Base-by-base conservation (phyloP, 2,329 filamentous ascomycete genomes). In the Trichoderma aggressivum region DNA sequence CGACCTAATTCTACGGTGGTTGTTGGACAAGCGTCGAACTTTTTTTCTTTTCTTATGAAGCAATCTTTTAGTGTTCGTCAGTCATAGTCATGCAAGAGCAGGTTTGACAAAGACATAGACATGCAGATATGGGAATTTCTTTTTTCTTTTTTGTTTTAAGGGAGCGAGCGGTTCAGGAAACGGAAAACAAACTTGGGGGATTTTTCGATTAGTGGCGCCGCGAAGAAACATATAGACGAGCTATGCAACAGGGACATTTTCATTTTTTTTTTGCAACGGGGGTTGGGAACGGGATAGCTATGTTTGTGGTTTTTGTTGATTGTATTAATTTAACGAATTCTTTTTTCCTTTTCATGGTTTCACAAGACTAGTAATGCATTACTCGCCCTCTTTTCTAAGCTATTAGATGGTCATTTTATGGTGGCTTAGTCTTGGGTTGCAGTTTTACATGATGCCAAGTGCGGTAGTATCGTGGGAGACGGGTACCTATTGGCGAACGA, bases 101-200 rank as follows among this genome's bases (percentile, higher is more conserved):
- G 24, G 11, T 28, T 34, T n/a, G 30, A 53, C 56, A 61, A 61
- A 24, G 56, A 68, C 39, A 68, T 68, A 53, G 65, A 68, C 36
- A 53, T 68, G 65, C 55, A 67, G 24, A 34, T 61, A 47, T 47
- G 53, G 28, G n/a, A 7, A 47, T 56, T 34, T 47, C n/a, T n/a
- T 26, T 24, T 59, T 61, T 39, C 12, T 21, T 36, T 34, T 21
- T 36, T 68, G 16, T 26, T 32, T 47, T 59, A 24, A 36, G 28
- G 65, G 56, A 68, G 65, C 65, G 36, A 68, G 65, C 39, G 65
- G 55, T 68, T 68, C 18, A 61, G 65, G 65, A 68, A 68, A 68
- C 32, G 65, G 39, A 30, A 59, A 32, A 47, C 47, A 24, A 24
- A 53, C 47, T 28, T 58, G 39, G 26, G 28, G 36, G 26, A 21